A percentile compares a stretch with the other conserved stretches of the same genome.
phyloP scores from a whole-genome alignment of 306 rosid species.

The Psophocarpus tetragonolobus region DNA sequence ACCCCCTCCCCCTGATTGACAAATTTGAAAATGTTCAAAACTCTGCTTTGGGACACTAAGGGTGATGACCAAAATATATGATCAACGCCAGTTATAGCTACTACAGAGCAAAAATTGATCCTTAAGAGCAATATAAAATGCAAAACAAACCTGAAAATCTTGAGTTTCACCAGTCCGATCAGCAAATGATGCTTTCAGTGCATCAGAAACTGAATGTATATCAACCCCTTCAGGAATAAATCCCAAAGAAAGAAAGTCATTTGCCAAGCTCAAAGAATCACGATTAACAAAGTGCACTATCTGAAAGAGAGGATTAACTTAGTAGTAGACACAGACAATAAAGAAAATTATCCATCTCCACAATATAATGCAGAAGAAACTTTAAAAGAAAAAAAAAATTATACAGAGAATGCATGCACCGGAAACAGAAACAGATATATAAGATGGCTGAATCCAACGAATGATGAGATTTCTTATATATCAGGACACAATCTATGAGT shows the following conservation, averaged over 20 bases:
- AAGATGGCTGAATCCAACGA: constrained; percentile 9
- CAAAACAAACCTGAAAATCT: constrained; percentile 86
- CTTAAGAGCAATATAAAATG: neutral
- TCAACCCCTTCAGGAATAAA: constrained; percentile 88
- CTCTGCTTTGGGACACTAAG: constrained; percentile 17
- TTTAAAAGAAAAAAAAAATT: neutral
- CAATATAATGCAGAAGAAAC: constrained; percentile 1
- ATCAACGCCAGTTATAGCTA: constrained; percentile 12
- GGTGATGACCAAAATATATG: constrained; percentile 20
- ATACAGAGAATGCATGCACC: neutral
- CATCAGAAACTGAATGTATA: constrained; percentile 66
- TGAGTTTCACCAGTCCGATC: constrained; percentile 58
- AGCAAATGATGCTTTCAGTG: constrained; percentile 67
- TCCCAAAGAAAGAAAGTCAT: constrained; percentile 96
- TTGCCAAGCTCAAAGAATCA: constrained; percentile 96
- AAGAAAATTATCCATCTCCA: neutral
- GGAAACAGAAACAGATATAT: constrained; percentile 10
- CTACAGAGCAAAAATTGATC: constrained; percentile 9
- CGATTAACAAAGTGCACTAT: constrained; percentile 98
- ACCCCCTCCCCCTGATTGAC: neutral
- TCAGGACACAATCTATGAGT: too few species aligned
- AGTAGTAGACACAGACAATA: constrained; percentile 31
- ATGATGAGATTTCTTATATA: constrained; percentile 20
- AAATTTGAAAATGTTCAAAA: constrained; percentile 15
- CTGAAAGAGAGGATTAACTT: constrained; percentile 62